Conservation (phyloP, 2,329 filamentous ascomycete genomes). For the Arthrobotrys sphaeroides region DNA sequence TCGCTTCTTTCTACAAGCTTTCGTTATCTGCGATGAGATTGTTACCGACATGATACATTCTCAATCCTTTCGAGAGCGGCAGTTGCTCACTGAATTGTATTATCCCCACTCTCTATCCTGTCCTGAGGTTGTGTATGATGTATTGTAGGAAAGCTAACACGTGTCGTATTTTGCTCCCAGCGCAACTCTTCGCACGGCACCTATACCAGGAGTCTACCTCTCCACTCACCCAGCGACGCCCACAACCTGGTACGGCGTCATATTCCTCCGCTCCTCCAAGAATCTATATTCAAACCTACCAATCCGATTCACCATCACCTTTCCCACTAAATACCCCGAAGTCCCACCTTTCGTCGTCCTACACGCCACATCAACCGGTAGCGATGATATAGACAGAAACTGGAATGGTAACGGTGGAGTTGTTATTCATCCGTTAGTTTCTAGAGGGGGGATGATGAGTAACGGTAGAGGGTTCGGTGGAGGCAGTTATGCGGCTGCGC, state of each 20-base stretch:
- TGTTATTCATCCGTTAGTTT: slow-evolving; percentile 12
- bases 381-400: background rate
- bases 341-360: slow-evolving; percentile 41
- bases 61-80: slow-evolving; percentile 40
- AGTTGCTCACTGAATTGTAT: slow-evolving; percentile 47
- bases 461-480: slow-evolving; percentile 12
- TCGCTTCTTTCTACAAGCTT: too few species aligned
- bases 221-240: slow-evolving; percentile 29
- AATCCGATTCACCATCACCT: slow-evolving; percentile 37
- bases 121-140: too few species aligned
- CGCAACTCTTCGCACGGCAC: slow-evolving; percentile 32
- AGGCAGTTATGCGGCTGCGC: slow-evolving; percentile 35
- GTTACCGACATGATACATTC: slow-evolving; percentile 26
- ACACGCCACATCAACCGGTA: background rate
- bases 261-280: slow-evolving; percentile 16
- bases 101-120: too few species aligned
- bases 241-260: slow-evolving; percentile 41
- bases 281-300: slow-evolving; percentile 27
- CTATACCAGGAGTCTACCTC: slow-evolving; percentile 41
- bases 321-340: slow-evolving; percentile 30
- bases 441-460: background rate
- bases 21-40: too few species aligned
- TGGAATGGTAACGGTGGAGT: slow-evolving; percentile 2
- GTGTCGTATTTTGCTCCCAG: background rate
- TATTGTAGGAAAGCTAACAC: background rate